Conservation (phyloP, 2,329 filamentous ascomycete genomes). For the Blumeriella jaapii region DNA sequence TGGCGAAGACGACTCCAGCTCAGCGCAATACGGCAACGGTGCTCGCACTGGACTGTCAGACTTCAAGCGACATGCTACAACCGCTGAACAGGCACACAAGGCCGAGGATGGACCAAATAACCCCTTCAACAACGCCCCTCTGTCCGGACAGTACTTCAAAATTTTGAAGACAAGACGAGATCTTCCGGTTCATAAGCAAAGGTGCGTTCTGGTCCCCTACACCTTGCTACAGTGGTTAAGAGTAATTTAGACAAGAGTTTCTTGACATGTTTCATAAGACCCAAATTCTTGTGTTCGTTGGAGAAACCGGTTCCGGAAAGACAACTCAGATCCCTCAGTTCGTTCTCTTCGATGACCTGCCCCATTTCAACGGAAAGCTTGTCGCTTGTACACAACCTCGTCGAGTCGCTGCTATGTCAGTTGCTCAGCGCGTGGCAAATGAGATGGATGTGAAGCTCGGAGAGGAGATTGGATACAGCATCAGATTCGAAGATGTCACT, state of each 20-base stretch:
- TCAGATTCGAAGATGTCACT: slow-evolving; percentile 96
- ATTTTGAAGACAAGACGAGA: slow-evolving; percentile 77
- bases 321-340: slow-evolving; percentile 99
- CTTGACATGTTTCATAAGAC: slow-evolving; percentile 83
- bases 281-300: slow-evolving; percentile 96
- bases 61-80: slow-evolving; percentile 71
- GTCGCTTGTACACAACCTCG: slow-evolving; percentile 96
- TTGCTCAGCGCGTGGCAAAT: slow-evolving; percentile 92
- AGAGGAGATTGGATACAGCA: slow-evolving; percentile 95
- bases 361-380: slow-evolving; percentile 75
- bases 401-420: slow-evolving; percentile 96
- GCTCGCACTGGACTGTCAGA: slow-evolving; percentile 43
- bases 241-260: slow-evolving; percentile 63
- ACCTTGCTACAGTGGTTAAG: slow-evolving; percentile 12
- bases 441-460: slow-evolving; percentile 92
- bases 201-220: slow-evolving; percentile 34
- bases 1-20: slow-evolving; percentile 30
- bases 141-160: slow-evolving; percentile 77
- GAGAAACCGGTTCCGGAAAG: slow-evolving; percentile 98
- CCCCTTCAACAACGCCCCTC: slow-evolving; percentile 67
- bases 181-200: slow-evolving; percentile 84
- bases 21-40: slow-evolving; percentile 25
- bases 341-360: slow-evolving; percentile 91
- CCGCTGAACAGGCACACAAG: slow-evolving; percentile 57
- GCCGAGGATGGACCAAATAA: slow-evolving; percentile 76